A percentile compares a stretch with the other conserved stretches of the same genome.
Evolutionary conservation across 768 basidiomycete genomes (phyloP).

Genomic region (Postia placenta): DNA sequence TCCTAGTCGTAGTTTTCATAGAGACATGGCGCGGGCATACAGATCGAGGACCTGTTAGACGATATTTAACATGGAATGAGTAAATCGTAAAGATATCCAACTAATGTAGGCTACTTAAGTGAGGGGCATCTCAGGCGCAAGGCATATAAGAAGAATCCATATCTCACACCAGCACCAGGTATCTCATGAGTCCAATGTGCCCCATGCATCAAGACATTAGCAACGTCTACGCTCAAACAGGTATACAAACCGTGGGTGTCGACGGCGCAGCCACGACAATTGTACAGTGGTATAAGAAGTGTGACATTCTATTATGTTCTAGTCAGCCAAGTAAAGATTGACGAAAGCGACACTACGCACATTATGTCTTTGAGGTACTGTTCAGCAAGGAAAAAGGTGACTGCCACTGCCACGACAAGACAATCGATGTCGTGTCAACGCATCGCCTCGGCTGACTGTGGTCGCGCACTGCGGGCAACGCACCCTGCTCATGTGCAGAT

Average conservation of each 20-base stretch:
- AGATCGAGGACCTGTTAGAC: no score
- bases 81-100: not conserved
- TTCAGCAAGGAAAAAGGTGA: no score
- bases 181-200: not conserved
- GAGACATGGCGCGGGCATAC: no score
- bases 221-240: not conserved
- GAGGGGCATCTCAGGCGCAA: not conserved
- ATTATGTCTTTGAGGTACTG: no score
- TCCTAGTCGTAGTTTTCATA: not conserved
- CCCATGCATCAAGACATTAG: no score
- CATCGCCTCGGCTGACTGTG: not conserved
- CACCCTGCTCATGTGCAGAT: not conserved
- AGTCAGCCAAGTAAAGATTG: no score
- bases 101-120: not conserved
- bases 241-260: not conserved
- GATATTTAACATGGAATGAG: no score
- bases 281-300: no score
- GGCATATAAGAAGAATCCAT: not conserved
- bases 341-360: no score
- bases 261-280: no score
- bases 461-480: not conserved
- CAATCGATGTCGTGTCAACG: not conserved
- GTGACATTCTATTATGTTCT: no score
- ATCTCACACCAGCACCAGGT: not conserved
- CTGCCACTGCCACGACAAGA: no score